Evolutionary conservation across 192 early-diverging fungal genomes (phyloP).

Genomic region (Coemansia sp.): DNA sequence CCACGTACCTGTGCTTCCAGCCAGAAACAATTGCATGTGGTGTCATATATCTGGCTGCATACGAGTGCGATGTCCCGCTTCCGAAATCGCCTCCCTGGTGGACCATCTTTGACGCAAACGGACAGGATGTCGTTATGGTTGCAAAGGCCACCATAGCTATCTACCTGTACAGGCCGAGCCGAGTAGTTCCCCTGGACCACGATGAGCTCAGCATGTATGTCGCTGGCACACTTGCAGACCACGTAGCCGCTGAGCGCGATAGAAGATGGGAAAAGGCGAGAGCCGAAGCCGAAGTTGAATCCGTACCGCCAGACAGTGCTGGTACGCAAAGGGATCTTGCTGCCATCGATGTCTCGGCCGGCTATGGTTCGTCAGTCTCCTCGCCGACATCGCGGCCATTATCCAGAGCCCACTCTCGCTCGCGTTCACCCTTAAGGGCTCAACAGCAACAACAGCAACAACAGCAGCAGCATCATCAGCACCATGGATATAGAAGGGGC

Average conservation of each 20-base stretch:
- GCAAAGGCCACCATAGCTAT: constrained; percentile 64
- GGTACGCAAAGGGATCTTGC: neutral
- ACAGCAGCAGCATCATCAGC: too few species aligned
- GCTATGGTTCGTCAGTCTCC: neutral
- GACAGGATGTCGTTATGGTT: constrained; percentile 65
- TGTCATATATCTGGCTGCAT: constrained; percentile 80
- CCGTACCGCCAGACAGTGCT: neutral
- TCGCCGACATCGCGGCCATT: neutral
- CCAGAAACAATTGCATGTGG: constrained; percentile 77
- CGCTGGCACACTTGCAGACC: constrained; percentile 10
- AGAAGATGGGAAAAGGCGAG: constrained; percentile 3
- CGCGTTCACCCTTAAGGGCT: too few species aligned
- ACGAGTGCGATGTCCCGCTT: constrained; percentile 63
- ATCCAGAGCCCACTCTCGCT: too few species aligned
- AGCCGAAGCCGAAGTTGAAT: neutral
- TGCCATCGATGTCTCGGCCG: too few species aligned
- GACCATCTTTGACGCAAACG: constrained; percentile 75
- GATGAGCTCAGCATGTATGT: constrained; percentile 56
- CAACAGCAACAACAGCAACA: too few species aligned
- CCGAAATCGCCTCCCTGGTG: constrained; percentile 84
- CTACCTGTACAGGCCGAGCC: constrained; percentile 56
- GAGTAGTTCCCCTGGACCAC: constrained; percentile 60
- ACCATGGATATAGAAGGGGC: too few species aligned
- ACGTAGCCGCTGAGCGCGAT: constrained; percentile 15
- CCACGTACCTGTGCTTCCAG: constrained; percentile 50